A percentile compares a stretch with the other conserved stretches of the same genome.
These are phyloP conservation scores for Babesia ovis DNA, from an alignment of 169 alveolate species.

Conservation along the genomic window DNA sequence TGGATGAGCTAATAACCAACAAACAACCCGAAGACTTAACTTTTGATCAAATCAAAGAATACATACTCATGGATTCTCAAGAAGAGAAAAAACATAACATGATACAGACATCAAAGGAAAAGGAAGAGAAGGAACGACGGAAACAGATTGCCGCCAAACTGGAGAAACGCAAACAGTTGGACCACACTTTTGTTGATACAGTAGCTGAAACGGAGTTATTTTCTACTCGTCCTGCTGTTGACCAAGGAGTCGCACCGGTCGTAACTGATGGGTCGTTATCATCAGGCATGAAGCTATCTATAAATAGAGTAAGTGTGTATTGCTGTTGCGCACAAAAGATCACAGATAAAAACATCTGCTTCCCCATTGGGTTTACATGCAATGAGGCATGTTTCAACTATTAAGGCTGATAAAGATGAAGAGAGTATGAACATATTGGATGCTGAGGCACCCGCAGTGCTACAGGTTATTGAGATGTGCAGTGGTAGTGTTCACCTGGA, in stretches of 20 bases:
- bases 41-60: conserved; percentile 72
- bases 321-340: neutral
- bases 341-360: neutral
- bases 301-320: conserved; percentile 4
- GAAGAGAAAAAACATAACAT: conserved; percentile 77
- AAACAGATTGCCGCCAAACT: conserved; percentile 85
- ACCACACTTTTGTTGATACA: conserved; percentile 36
- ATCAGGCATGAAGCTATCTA: conserved; percentile 27
- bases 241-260: neutral
- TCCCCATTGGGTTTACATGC: conserved; percentile 8
- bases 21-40: conserved; percentile 73
- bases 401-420: conserved; percentile 23
- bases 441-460: conserved; percentile 68
- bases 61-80: conserved; percentile 80
- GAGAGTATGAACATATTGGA: conserved; percentile 39
- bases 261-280: neutral
- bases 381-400: conserved; percentile 11
- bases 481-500: conserved; percentile 65
- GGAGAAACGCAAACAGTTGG: conserved; percentile 83
- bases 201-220: neutral
- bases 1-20: conserved; percentile 77
- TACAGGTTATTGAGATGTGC: conserved; percentile 56
- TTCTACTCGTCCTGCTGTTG: neutral
- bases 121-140: conserved; percentile 88
- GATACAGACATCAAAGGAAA: conserved; percentile 74